Conservation (phyloP, 78 protist species). For the Capsaspora owczarzaki region DNA sequence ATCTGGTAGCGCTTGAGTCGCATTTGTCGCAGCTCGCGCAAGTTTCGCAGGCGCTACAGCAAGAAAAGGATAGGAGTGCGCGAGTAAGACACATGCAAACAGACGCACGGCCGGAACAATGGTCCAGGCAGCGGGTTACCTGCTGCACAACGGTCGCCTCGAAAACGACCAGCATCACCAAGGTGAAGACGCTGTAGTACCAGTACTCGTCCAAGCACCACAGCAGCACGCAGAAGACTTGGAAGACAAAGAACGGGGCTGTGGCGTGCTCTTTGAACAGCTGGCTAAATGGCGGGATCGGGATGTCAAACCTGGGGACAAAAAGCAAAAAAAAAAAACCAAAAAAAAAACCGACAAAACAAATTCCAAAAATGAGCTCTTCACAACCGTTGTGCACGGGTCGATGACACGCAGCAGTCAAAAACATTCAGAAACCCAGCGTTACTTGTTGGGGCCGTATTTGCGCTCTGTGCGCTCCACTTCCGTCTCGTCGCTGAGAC, state of each 20-base stretch:
- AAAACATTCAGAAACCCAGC: not conserved
- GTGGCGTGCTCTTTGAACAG: constrained; percentile 85
- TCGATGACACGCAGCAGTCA: not conserved
- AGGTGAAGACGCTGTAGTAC: constrained; percentile 87
- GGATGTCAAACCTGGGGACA: constrained; percentile 59
- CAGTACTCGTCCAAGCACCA: constrained; percentile 93
- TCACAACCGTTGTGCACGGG: not conserved
- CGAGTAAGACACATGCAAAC: too few species aligned
- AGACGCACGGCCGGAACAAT: not conserved
- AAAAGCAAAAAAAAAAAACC: not conserved
- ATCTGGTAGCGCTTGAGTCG: not conserved
- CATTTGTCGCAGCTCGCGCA: constrained; percentile 34
- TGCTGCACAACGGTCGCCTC: constrained; percentile 85
- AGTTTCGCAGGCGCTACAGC: constrained; percentile 39
- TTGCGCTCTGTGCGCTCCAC: not conserved
- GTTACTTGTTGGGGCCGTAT: not conserved
- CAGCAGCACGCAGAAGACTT: constrained; percentile 86
- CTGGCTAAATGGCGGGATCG: constrained; percentile 78
- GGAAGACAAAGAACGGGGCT: constrained; percentile 98
- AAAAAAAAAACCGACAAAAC: not conserved
- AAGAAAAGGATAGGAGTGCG: not conserved
- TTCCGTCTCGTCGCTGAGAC: not conserved
- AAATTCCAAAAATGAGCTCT: not conserved
- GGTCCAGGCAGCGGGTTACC: not conserved
- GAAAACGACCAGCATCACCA: constrained; percentile 80